Conservation (phyloP, 345 rosid species). For the Hibiscus tridactylites region DNA sequence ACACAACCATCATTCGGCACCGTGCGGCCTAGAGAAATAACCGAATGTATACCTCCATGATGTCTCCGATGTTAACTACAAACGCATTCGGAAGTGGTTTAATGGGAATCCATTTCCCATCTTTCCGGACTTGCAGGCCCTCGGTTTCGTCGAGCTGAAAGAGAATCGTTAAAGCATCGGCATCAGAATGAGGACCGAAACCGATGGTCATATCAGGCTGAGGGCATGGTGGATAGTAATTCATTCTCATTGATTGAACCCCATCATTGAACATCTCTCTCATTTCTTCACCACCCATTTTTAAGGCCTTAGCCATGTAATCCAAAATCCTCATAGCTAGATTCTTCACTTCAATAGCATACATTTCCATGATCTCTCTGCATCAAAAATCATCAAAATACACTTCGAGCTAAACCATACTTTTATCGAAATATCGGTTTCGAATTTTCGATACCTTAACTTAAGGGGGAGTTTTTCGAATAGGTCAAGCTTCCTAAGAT, state of each 20-base stretch:
- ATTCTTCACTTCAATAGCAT: slow-evolving; percentile 22
- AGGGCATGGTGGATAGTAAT: slow-evolving; percentile 49
- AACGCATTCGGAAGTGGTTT: slow-evolving; percentile 24
- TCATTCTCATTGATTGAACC: slow-evolving; percentile 42
- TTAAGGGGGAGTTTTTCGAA: slow-evolving; percentile 33
- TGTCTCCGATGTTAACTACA: slow-evolving; percentile 20
- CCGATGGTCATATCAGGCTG: slow-evolving; percentile 37
- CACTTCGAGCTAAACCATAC: too few relatives aligned
- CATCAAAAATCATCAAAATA: not conserved
- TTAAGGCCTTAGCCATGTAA: slow-evolving; percentile 30
- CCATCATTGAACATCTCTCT: slow-evolving; percentile 30
- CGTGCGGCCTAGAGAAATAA: too few relatives aligned
- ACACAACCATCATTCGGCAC: too few relatives aligned
- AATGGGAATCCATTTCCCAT: slow-evolving; percentile 23
- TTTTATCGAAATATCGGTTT: too few relatives aligned
- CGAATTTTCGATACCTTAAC: slow-evolving; percentile 26
- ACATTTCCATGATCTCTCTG: slow-evolving; percentile 32
- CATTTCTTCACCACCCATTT: slow-evolving; percentile 30
- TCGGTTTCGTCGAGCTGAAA: slow-evolving; percentile 17
- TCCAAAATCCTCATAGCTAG: slow-evolving; percentile 23
- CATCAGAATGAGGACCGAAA: slow-evolving; percentile 34
- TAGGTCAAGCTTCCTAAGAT: slow-evolving; percentile 23
- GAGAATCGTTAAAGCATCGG: slow-evolving; percentile 19
- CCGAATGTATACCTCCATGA: slow-evolving; percentile 15
- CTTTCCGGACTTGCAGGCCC: slow-evolving; percentile 25